Conservation (phyloP, 352 stramenopile genomes). For the Phytophthora sp. region DNA sequence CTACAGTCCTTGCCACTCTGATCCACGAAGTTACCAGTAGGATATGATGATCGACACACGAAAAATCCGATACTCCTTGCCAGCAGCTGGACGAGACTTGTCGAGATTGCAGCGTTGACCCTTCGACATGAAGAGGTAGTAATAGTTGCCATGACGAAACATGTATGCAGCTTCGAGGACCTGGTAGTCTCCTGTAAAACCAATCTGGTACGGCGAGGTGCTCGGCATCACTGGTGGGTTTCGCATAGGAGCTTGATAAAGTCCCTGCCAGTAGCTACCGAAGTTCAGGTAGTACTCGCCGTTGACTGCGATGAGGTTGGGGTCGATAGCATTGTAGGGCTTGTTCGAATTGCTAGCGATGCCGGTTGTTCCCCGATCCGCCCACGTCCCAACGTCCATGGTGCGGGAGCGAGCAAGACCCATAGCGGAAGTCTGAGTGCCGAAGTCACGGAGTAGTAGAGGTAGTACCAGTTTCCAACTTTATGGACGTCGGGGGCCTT, state of each 20-base stretch:
- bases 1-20: constrained; percentile 37
- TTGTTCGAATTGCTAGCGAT: constrained; percentile 40
- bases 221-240: constrained; percentile 16
- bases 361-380: constrained; percentile 38
- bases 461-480: constrained; percentile 55
- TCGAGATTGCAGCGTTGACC: constrained; percentile 45
- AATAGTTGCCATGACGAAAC: constrained; percentile 44
- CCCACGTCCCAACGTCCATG: constrained; percentile 51
- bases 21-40: constrained; percentile 46
- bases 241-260: constrained; percentile 40
- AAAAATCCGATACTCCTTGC: constrained; percentile 61
- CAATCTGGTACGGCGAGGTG: constrained; percentile 28
- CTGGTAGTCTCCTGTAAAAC: constrained; percentile 39
- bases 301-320: constrained; percentile 44
- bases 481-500: constrained; percentile 54
- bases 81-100: constrained; percentile 28
- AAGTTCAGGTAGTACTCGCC: constrained; percentile 53
- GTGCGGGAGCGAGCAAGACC: constrained; percentile 49
- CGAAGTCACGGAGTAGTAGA: constrained; percentile 69
- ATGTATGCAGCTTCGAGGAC: constrained; percentile 44
- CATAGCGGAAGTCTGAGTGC: constrained; percentile 52
- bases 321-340: constrained; percentile 61
- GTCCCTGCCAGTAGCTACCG: constrained; percentile 50
- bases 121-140: constrained; percentile 56
- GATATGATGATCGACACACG: constrained; percentile 43